Evolutionary conservation across 2,329 filamentous ascomycete genomes (phyloP).

Genomic region (Sporothrix variecibatus): DNA sequence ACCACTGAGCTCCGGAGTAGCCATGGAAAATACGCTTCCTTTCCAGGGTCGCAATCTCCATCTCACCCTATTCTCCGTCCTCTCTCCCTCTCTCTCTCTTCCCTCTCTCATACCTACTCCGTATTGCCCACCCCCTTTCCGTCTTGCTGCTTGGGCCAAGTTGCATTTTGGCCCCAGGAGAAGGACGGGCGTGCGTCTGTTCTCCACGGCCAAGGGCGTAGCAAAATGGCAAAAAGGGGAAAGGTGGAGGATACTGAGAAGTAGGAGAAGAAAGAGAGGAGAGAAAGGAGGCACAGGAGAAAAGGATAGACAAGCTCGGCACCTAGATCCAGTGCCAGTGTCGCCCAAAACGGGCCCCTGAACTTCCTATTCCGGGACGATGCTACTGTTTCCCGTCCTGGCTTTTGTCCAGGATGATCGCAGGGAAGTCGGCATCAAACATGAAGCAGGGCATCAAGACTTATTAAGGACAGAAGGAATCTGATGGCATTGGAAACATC

Average conservation of each 20-base stretch:
- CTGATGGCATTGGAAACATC: background rate
- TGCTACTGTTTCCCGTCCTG: background rate
- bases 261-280: background rate
- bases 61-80: background rate
- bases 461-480: background rate
- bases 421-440: no score
- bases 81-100: background rate
- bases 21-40: background rate
- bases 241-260: background rate
- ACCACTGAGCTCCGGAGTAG: background rate
- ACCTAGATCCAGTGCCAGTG: background rate
- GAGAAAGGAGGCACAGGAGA: background rate
- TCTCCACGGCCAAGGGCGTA: background rate
- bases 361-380: constrained; percentile 20
- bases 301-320: background rate
- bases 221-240: background rate
- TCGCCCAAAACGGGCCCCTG: constrained; percentile 13
- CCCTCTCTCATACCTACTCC: background rate
- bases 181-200: background rate
- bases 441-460: background rate
- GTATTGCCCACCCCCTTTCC: background rate
- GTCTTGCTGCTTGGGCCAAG: background rate
- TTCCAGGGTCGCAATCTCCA: background rate
- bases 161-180: background rate
- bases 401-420: background rate